These are phyloP conservation scores for Wickerhamomyces chambardii DNA, from an alignment of 805 yeast genomes.

Conservation along the genomic window DNA sequence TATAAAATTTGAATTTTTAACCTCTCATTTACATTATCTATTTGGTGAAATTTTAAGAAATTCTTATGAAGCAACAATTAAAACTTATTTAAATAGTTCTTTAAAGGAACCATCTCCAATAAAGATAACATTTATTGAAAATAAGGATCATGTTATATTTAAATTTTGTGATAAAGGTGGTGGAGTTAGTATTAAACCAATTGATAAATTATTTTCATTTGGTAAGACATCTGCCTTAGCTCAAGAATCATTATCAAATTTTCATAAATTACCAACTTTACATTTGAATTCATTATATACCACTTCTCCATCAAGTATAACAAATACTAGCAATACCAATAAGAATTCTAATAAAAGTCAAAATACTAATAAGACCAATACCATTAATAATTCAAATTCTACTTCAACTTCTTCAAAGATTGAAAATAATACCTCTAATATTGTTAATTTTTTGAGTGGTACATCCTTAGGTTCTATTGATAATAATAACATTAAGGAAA, in stretches of 20 bases:
- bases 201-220: conserved; percentile 77
- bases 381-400: too few relatives aligned
- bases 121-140: conserved; percentile 62
- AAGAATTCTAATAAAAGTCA: too few relatives aligned
- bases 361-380: too few relatives aligned
- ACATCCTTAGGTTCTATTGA: conserved; percentile 33
- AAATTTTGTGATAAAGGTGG: conserved; percentile 89
- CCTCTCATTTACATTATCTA: conserved; percentile 78
- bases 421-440: conserved; percentile 4
- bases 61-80: conserved; percentile 73
- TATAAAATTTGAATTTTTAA: conserved; percentile 71
- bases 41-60: conserved; percentile 85
- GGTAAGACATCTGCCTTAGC: conserved; percentile 63
- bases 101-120: conserved; percentile 55
- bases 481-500: conserved; percentile 17
- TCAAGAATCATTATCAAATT: conserved; percentile 46
- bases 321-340: too few relatives aligned
- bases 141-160: conserved; percentile 59
- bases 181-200: conserved; percentile 56
- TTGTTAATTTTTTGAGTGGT: conserved; percentile 17
- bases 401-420: too few relatives aligned
- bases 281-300: conserved; percentile 18
- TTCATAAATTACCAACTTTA: conserved; percentile 63
- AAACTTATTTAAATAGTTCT: conserved; percentile 26
- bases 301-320: too few relatives aligned